A percentile compares a stretch with the other conserved stretches of the same genome.
These are phyloP conservation scores for Podaxis mareebaensis DNA, from an alignment of 768 basidiomycete genomes.

Conservation along the genomic window DNA sequence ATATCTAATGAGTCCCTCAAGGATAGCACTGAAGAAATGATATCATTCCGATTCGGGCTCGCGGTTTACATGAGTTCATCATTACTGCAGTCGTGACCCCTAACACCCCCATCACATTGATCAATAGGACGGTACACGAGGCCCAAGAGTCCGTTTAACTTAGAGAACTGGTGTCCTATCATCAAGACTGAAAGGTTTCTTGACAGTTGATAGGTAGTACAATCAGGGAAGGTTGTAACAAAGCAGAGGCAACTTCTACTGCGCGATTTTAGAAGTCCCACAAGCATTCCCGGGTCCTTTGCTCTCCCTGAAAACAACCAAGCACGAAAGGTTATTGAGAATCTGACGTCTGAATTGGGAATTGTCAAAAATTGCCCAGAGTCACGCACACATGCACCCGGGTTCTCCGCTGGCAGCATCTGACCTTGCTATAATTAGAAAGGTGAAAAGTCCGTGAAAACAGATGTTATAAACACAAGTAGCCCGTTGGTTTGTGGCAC, in stretches of 20 bases:
- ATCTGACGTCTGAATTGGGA: neutral
- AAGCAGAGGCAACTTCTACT: neutral
- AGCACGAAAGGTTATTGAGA: neutral
- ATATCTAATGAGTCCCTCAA: neutral
- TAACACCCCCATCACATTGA: neutral
- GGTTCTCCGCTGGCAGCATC: neutral
- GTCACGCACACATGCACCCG: neutral
- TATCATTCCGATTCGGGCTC: conserved; percentile 12
- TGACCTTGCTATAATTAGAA: neutral
- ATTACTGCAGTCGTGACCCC: neutral
- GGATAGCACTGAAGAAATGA: neutral
- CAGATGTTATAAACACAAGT: neutral
- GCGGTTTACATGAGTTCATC: neutral
- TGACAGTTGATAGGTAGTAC: neutral
- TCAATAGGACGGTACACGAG: neutral
- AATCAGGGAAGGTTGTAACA: neutral
- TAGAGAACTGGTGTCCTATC: neutral
- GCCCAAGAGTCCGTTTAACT: neutral
- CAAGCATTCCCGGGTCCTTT: neutral
- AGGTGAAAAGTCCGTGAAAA: neutral
- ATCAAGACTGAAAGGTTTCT: neutral
- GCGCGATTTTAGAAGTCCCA: neutral
- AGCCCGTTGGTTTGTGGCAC: neutral
- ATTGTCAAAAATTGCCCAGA: neutral
- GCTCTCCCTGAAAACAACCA: neutral